Base-by-base conservation (phyloP, 108 stramenopile species). In the Schizochytrium sp. region DNA sequence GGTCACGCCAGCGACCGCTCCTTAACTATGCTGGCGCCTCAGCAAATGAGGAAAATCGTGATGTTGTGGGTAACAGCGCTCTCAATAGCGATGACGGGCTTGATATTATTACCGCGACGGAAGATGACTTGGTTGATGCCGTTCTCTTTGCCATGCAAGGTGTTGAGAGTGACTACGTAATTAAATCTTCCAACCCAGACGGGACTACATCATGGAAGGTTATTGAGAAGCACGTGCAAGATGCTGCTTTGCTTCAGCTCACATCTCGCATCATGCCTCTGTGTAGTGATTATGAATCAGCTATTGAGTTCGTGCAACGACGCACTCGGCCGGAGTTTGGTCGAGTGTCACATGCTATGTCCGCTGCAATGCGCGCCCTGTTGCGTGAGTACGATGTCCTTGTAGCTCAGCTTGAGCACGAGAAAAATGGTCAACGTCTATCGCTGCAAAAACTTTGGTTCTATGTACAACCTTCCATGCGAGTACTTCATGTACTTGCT, bases 331-430 rank as follows among this genome's bases (percentile, higher is more conserved):
- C 92, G 72, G 91, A 93, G 55, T 91, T 57, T 13, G 93, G 93
- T 4, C 56, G 53, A 47, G 90, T 90, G 28, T 64, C 90, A 8
- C 93, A 93, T 42, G 92, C 93, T 4, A 56, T 93, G 3, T 73
- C 88, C 4, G 90, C 90, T 28, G 92, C 90, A 17, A 19, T 91
- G 76, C 55, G 55, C 49, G 88, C 53, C 49, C 58, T 93, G 69
- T 72, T 93, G 12, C 19, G 64, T 40, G 92, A 92, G 61, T 93
- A 89, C 53, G 72, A 56, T 17, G 57, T 93, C 15, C 87, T 93
- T 15, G 90, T 93, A 2, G 89, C 92, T 0, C 93, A 93, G 91
- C 87, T 93, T 42, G 93, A 93, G 88, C 44, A 72, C 41, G 46
- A 89, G 61, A 55, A 58, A 12, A 28, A 42, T 3, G 56, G 49